A percentile compares a stretch with the other conserved stretches of the same genome.
phyloP scores from a whole-genome alignment of 2,329 filamentous ascomycete genomes.

The Fusarium proliferatum region DNA sequence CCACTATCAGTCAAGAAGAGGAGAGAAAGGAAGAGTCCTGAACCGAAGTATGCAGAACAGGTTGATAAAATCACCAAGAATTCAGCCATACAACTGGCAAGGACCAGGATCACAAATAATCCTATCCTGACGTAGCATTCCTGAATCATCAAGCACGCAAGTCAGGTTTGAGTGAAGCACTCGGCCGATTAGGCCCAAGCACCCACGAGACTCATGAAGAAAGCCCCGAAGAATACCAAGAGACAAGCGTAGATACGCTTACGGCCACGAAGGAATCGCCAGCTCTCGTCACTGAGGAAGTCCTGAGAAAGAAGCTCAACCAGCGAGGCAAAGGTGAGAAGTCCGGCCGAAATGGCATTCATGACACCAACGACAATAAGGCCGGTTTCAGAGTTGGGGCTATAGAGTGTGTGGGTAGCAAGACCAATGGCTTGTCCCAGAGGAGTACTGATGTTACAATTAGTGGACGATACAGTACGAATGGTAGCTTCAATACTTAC shows the following conservation, averaged over 20 bases:
- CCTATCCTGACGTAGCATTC: background rate
- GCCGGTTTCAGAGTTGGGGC: constrained; percentile 72
- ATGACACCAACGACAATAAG: constrained; percentile 78
- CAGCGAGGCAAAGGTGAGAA: constrained; percentile 77
- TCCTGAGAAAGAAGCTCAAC: constrained; percentile 79
- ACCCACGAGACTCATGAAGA: constrained; percentile 72
- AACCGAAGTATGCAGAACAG: background rate
- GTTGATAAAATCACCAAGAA: background rate
- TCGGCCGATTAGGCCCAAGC: constrained; percentile 66
- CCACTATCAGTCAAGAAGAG: background rate
- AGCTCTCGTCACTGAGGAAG: constrained; percentile 73
- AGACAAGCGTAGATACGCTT: constrained; percentile 65
- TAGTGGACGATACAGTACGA: background rate
- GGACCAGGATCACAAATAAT: background rate
- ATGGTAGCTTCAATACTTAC: constrained; percentile 47
- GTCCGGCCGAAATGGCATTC: constrained; percentile 77
- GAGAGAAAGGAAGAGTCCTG: background rate
- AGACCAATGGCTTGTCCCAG: constrained; percentile 80
- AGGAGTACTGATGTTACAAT: constrained; percentile 65
- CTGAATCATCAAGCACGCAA: background rate
- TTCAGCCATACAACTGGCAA: background rate
- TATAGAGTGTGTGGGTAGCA: constrained; percentile 75
- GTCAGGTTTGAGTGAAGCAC: background rate
- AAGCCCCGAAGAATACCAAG: constrained; percentile 68
- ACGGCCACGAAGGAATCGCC: constrained; percentile 64